Percentiles rank a stretch among this genome's conserved stretches.
phyloP scores from a whole-genome alignment of 257 asterid species.

The Coffea canephora region DNA sequence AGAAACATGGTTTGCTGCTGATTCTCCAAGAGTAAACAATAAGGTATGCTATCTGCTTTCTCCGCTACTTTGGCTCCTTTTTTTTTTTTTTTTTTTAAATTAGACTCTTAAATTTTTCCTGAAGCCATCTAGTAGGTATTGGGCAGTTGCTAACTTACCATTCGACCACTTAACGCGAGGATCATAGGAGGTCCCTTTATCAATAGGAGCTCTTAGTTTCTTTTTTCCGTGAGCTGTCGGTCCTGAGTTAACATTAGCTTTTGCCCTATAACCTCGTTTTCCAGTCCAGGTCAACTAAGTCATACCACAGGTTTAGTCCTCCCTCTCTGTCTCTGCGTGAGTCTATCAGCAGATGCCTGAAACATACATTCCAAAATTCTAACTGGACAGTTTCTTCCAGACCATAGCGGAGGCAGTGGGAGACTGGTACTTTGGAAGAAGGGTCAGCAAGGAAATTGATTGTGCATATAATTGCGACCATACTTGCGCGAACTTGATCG shows the following conservation, averaged over 20 bases:
- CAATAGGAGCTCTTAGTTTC: no score
- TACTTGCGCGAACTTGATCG: slow-evolving; percentile 61
- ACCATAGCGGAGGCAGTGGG: slow-evolving; percentile 89
- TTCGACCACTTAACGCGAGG: no score
- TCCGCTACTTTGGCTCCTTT: neutral
- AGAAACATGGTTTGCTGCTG: slow-evolving; percentile 79
- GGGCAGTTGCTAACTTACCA: no score
- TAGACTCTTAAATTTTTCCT: neutral
- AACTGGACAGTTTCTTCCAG: slow-evolving; percentile 37
- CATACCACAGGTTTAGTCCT: neutral
- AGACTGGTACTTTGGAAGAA: slow-evolving; percentile 88
- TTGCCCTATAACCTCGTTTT: no score
- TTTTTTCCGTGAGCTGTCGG: no score
- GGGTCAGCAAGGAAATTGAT: slow-evolving; percentile 63
- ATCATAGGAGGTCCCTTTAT: no score
- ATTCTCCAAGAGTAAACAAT: slow-evolving; percentile 68
- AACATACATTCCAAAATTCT: neutral
- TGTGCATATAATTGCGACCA: slow-evolving; percentile 89
- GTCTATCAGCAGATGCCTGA: neutral
- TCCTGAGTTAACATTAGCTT: no score
- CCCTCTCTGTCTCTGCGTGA: neutral
- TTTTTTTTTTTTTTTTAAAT: no score
- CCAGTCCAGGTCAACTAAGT: neutral
- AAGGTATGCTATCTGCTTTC: slow-evolving; percentile 45
- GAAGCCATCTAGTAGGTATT: neutral